Evolutionary conservation across 2,329 filamentous ascomycete genomes (phyloP), one percentile per base, ranked within the genome.

Genomic region (Penicillium palitans): DNA sequence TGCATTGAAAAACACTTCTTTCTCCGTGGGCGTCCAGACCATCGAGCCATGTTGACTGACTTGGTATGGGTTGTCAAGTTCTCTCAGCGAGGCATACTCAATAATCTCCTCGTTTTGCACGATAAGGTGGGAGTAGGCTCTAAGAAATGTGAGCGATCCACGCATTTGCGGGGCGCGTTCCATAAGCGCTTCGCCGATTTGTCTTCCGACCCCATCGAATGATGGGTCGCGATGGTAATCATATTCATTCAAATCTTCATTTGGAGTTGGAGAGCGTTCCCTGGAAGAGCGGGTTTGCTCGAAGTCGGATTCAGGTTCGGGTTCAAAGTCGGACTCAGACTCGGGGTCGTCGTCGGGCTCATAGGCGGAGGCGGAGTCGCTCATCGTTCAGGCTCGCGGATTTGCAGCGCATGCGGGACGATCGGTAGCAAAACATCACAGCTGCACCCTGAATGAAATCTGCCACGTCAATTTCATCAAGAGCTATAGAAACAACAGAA

Each of bases 11-110:
- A 96, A 84, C 0, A 78, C 65, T 1, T 82, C 78, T 70, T 96
- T 96, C 69, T 97, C 93, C 1, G 77, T 66, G 0, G 82, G 60
- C 0, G 84, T 87, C 93, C 93, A 98, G 12, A 75, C 65, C 0
- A 87, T 86, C 27, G 85, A 80, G 24, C 91, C 92, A 51, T 92
- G 76, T 66, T 91, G 89, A 2, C 83, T 81, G 37, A 76, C 51
- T 48, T 72, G 58, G 48, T 57, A 81, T 2, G 65, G 55, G n/a
- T 64, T 59, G 9, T 62, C 56, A 31, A 44, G 52, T 21, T 60
- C 61, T 21, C 51, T 57, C 10, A 41, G 44, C 31, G 50, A 21
- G 15, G 46, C 47, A n/a, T 57, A 54, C n/a, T 57, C 17, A 17
- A 64, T 25, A 29, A 68, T 68, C n/a, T 80, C 71, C 53, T 88